Evolutionary conservation across 2,329 filamentous ascomycete species (phyloP).

Genomic region (Clonostachys rosea): DNA sequence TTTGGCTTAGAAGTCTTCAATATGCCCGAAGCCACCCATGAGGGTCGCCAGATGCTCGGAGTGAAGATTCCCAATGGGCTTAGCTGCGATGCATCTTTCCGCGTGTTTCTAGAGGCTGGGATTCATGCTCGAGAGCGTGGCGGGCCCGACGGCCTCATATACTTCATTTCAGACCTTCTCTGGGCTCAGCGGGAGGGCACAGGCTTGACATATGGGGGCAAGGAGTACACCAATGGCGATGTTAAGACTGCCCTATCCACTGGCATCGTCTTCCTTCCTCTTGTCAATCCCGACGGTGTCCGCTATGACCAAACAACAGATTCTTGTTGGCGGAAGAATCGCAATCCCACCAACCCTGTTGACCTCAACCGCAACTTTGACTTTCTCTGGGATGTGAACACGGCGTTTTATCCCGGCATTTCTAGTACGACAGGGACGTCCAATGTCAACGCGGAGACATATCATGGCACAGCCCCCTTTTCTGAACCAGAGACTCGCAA

Average conservation of each 20-base stretch:
- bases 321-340: constrained; percentile 52
- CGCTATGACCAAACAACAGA: constrained; percentile 44
- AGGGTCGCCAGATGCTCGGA: too few species aligned
- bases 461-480: too few species aligned
- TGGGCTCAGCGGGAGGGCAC: constrained; percentile 42
- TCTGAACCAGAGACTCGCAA: too few species aligned
- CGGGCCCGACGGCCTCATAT: constrained; percentile 49
- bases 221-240: constrained; percentile 44
- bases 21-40: too few species aligned
- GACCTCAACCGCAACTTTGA: constrained; percentile 55
- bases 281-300: constrained; percentile 50
- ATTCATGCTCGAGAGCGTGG: constrained; percentile 56
- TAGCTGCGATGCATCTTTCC: constrained; percentile 4
- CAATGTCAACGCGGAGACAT: too few species aligned
- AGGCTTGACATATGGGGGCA: constrained; percentile 46
- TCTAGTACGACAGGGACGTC: too few species aligned
- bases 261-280: constrained; percentile 47
- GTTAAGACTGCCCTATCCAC: constrained; percentile 44
- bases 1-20: too few species aligned
- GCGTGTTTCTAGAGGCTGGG: constrained; percentile 46
- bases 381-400: constrained; percentile 48
- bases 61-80: too few species aligned
- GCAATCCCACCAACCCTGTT: constrained; percentile 37
- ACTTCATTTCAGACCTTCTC: constrained; percentile 53
- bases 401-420: constrained; percentile 26